phyloP scores from a whole-genome alignment of 1,284 basidiomycete genomes.

The Melampsora abietis-canadensis region DNA sequence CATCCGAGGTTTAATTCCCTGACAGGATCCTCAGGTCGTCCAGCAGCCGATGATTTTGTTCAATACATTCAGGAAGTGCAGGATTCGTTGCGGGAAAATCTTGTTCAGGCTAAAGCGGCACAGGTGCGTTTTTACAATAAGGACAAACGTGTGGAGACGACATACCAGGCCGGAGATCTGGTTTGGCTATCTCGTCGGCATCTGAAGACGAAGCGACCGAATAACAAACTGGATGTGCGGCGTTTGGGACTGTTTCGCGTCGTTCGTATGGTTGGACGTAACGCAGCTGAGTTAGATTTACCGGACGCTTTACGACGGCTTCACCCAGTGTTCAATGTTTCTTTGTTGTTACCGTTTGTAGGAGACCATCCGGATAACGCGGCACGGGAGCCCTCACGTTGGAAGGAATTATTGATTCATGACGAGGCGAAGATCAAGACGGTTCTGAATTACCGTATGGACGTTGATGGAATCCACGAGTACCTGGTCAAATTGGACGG shows the following conservation, averaged over 20 bases:
- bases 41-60: conserved; percentile 2
- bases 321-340: conserved; percentile 17
- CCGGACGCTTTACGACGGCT: neutral
- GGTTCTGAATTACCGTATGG: no score
- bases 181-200: conserved; percentile 2
- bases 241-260: conserved; percentile 16
- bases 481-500: no score
- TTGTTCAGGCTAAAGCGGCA: neutral
- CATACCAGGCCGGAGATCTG: neutral
- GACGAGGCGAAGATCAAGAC: no score
- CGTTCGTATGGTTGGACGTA: neutral
- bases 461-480: no score
- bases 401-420: no score
- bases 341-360: no score
- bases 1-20: conserved; percentile 47
- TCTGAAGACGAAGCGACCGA: no score
- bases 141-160: neutral
- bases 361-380: no score
- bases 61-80: neutral
- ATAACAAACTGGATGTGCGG: conserved; percentile 14
- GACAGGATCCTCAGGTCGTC: neutral
- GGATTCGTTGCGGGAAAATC: neutral
- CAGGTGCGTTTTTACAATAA: conserved; percentile 6
- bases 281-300: conserved; percentile 1
- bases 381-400: no score